Evolutionary conservation across 768 basidiomycete genomes (phyloP).

Genomic region (Collybia nuda): DNA sequence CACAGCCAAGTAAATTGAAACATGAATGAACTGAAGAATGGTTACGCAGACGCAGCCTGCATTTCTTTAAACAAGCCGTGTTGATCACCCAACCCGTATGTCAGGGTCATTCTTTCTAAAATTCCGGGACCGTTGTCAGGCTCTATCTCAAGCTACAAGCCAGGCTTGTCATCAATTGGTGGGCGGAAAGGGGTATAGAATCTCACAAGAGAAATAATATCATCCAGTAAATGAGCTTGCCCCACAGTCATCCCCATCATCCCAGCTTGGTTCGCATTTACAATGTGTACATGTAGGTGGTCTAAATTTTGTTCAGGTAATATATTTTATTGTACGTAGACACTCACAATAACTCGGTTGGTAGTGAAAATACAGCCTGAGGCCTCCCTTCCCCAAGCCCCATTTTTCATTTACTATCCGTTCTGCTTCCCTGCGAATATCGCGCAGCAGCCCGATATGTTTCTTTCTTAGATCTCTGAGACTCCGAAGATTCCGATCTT

Average conservation of each 20-base stretch:
- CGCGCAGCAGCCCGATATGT: slow-evolving; percentile 68
- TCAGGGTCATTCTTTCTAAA: slow-evolving; percentile 71
- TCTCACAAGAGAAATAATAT: slow-evolving; percentile 81
- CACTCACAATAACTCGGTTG: slow-evolving; percentile 92
- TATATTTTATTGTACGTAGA: background rate
- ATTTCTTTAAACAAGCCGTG: slow-evolving; percentile 64
- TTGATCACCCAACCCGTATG: slow-evolving; percentile 81
- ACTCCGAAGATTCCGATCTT: slow-evolving; percentile 60
- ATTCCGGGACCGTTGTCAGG: slow-evolving; percentile 49
- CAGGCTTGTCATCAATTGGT: background rate
- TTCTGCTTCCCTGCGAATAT: slow-evolving; percentile 58
- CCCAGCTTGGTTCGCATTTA: slow-evolving; percentile 69
- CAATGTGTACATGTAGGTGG: slow-evolving; percentile 93
- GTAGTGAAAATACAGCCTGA: slow-evolving; percentile 90
- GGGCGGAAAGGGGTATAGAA: too few relatives aligned
- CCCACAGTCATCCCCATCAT: slow-evolving; percentile 78
- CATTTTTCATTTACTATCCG: slow-evolving; percentile 60
- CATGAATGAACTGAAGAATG: background rate
- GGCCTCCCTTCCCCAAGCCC: slow-evolving; percentile 56
- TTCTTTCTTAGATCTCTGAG: slow-evolving; percentile 70
- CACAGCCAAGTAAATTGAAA: too few relatives aligned
- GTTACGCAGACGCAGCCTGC: slow-evolving; percentile 32
- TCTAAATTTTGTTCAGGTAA: slow-evolving; percentile 42
- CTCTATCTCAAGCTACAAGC: slow-evolving; percentile 64
- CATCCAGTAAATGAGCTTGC: slow-evolving; percentile 91